phyloP scores from a whole-genome alignment of 495 filamentous ascomycete genomes.

The Aspergillus saccharolyticus region DNA sequence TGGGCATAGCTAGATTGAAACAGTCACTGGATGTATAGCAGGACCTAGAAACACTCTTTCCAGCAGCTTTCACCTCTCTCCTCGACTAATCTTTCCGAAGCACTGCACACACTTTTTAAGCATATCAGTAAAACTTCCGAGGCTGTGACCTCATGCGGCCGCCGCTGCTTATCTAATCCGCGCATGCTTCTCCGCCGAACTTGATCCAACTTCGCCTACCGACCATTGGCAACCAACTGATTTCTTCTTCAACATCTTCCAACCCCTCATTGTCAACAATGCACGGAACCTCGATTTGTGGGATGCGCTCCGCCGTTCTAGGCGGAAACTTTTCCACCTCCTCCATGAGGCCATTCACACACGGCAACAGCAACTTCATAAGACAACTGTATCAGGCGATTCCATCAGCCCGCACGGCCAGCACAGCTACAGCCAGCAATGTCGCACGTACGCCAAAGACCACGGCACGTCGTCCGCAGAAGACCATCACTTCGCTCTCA shows the following conservation, averaged over 20 bases:
- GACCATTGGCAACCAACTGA: constrained; percentile 9
- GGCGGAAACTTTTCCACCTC: constrained; percentile 23
- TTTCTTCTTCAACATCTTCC: not conserved
- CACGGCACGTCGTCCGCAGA: constrained; percentile 18
- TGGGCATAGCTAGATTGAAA: no score
- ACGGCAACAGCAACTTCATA: constrained; percentile 12
- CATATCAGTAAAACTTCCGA: constrained; percentile 4
- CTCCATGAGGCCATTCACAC: constrained; percentile 20
- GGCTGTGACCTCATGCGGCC: not conserved
- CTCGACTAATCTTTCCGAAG: no score
- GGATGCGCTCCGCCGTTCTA: constrained; percentile 28
- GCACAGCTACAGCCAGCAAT: not conserved
- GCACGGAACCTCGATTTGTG: constrained; percentile 22
- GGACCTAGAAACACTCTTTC: no score
- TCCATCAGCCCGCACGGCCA: constrained; percentile 13
- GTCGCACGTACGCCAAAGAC: constrained; percentile 14
- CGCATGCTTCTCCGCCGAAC: constrained; percentile 3
- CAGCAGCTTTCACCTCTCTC: no score
- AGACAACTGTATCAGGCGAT: constrained; percentile 16
- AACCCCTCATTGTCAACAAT: constrained; percentile 13
- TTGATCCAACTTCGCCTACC: constrained; percentile 11
- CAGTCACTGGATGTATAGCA: no score
- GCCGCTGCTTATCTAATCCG: constrained; percentile 1
- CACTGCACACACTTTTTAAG: no score
- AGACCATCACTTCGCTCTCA: constrained; percentile 16